Evolutionary conservation across 495 filamentous ascomycete species (phyloP), one percentile per base, ranked within the genome.

Genomic region (Astrothelium subdiscretum): DNA sequence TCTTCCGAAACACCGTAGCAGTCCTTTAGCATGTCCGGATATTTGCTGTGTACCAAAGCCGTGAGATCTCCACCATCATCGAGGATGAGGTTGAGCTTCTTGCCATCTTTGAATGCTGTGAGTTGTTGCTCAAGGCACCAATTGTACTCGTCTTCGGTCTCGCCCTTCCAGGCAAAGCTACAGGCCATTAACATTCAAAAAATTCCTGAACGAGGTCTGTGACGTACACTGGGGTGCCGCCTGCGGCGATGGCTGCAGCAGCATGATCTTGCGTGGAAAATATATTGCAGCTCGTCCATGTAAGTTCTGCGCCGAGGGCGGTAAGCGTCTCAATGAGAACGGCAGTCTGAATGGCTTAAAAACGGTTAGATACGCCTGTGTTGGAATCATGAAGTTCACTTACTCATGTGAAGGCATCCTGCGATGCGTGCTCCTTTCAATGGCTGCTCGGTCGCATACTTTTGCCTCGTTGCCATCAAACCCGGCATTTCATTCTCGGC

Each of bases 111-210:
- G 89, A 98, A 98, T 71, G 94, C 88, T 59, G 81, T 71, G 69
- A 98, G 89, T 82, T 97, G 95, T 83, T 98, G 94, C 81, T 97
- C 94, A 71, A 98, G 80, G 77, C 94, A 98, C 94, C 94, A 98
- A 72, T 94, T 81, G 86, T 98, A 98, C 82, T 98, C 94, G 82
- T 97, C 94, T 79, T 98, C 95, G 68, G 92, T 96, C 87, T 98
- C 94, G 74, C 94, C 94, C 83, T 98, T 97, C 95, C 95, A 98
- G 78, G 94, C 94, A 74, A 98, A 98, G 73, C 82, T 85, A 63
- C 20, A 48, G 27, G 8, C 61, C 18, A 54, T 68, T 48, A 72
- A 72, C 31, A 68, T 29, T 62, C 26, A 24, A 43, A 59, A 15
- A n/a, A 48, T 15, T 15, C 26, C 12, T 18, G 13, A 24, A 38